phyloP scores from a whole-genome alignment of 2,329 filamentous ascomycete genomes.

The Colletotrichum noveboracense region DNA sequence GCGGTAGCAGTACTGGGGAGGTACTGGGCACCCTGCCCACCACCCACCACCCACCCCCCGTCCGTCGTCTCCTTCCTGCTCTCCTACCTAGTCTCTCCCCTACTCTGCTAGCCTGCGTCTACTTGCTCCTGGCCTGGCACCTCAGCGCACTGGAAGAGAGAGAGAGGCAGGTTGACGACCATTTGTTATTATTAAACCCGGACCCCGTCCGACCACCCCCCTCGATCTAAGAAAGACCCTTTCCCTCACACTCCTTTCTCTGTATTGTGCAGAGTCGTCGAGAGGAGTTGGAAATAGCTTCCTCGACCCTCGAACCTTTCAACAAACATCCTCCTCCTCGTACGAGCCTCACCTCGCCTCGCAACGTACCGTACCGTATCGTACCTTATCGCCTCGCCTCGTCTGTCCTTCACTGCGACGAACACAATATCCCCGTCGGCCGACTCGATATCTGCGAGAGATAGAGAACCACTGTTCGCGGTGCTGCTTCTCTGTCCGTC shows the following conservation, averaged over 20 bases:
- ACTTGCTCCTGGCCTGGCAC: neutral
- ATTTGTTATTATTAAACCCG: conserved; percentile 28
- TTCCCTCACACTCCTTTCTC: conserved; percentile 23
- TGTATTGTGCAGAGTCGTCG: conserved; percentile 19
- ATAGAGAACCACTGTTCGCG: conserved; percentile 7
- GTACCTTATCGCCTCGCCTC: neutral
- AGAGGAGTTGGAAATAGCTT: conserved; percentile 23
- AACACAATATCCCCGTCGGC: neutral
- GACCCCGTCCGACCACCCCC: conserved; percentile 27
- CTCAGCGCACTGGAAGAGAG: neutral
- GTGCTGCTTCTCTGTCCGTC: neutral
- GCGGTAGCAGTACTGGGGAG: neutral
- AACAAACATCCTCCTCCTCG: neutral
- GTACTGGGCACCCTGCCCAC: neutral
- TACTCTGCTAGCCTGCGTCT: neutral
- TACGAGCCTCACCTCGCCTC: neutral
- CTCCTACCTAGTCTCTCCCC: neutral
- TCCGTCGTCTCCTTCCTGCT: neutral
- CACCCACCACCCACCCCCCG: neutral
- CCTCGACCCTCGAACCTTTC: conserved; percentile 9
- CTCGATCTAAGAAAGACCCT: conserved; percentile 20
- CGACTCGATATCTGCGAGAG: neutral
- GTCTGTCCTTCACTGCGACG: conserved; percentile 2
- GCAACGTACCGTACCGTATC: neutral
- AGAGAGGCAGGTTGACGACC: conserved; percentile 4